phyloP scores from a whole-genome alignment of 768 basidiomycete genomes.

The Leucosporidium scottii region DNA sequence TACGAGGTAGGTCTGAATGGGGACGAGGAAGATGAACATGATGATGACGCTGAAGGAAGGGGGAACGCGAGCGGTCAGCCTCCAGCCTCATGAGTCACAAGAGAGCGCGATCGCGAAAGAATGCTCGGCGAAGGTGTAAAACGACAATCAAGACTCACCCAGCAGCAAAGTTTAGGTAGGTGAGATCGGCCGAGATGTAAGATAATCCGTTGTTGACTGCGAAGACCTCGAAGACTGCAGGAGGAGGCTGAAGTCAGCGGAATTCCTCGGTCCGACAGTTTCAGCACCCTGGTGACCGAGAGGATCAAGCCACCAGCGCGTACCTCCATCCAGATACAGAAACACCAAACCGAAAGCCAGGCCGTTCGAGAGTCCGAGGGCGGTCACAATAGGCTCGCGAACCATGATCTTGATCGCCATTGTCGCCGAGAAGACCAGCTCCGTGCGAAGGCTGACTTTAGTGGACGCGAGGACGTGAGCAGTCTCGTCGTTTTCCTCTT shows the following conservation, averaged over 20 bases:
- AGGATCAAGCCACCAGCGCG: too few species aligned
- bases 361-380: not conserved
- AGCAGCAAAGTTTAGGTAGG: conserved; percentile 1
- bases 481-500: not conserved
- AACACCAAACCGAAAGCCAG: not conserved
- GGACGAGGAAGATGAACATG: not conserved
- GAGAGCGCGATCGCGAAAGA: too few species aligned
- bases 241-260: too few species aligned
- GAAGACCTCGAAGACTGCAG: not conserved
- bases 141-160: not conserved
- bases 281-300: too few species aligned
- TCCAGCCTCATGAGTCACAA: too few species aligned
- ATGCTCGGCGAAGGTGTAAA: too few species aligned
- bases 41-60: not conserved
- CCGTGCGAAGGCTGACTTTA: not conserved
- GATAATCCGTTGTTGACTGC: not conserved
- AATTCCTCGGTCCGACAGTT: too few species aligned
- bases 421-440: not conserved
- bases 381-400: not conserved
- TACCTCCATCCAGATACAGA: not conserved
- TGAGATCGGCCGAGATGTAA: not conserved
- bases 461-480: not conserved
- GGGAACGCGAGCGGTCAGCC: too few species aligned
- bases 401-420: conserved; percentile 3
- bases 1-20: not conserved